These are phyloP conservation scores for Pestalotiopsis sp. DNA, from an alignment of 2,329 filamentous ascomycete genomes.

Conservation along the genomic window DNA sequence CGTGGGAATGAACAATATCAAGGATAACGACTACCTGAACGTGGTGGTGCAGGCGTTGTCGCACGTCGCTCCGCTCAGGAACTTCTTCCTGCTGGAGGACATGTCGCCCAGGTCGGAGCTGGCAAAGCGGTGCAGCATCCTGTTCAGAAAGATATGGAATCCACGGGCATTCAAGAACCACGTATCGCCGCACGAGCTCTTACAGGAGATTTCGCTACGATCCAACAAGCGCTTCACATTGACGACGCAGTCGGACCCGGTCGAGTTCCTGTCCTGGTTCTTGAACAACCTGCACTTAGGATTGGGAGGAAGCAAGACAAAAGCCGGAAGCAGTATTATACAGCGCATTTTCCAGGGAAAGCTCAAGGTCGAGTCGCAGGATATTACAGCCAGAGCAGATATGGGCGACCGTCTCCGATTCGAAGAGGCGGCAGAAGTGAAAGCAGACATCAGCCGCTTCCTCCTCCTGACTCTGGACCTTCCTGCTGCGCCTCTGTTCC, in stretches of 20 bases:
- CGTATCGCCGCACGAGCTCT: slow-evolving; percentile 93
- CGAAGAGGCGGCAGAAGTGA: slow-evolving; percentile 83
- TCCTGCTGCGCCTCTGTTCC: slow-evolving; percentile 88
- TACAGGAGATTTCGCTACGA: slow-evolving; percentile 88
- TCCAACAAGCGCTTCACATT: slow-evolving; percentile 93
- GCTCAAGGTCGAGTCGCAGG: slow-evolving; percentile 89
- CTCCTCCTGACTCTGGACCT: slow-evolving; percentile 92
- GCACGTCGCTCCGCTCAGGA: slow-evolving; percentile 85
- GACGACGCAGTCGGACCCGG: slow-evolving; percentile 88
- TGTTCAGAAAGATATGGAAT: slow-evolving; percentile 98
- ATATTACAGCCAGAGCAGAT: slow-evolving; percentile 88
- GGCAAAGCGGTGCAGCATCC: slow-evolving; percentile 81
- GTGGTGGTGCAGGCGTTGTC: slow-evolving; percentile 89
- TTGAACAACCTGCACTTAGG: slow-evolving; percentile 92
- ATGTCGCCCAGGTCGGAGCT: slow-evolving; percentile 74
- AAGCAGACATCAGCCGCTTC: slow-evolving; percentile 76
- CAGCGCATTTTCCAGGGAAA: slow-evolving; percentile 93
- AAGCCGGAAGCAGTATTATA: slow-evolving; percentile 80
- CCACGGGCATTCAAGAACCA: slow-evolving; percentile 93
- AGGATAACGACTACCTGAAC: slow-evolving; percentile 98
- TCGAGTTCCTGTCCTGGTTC: slow-evolving; percentile 97
- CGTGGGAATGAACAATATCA: slow-evolving; percentile 99
- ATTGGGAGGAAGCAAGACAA: slow-evolving; percentile 85
- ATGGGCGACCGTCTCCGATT: slow-evolving; percentile 86
- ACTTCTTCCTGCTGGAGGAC: slow-evolving; percentile 87